phyloP scores from a whole-genome alignment of 2,329 filamentous ascomycete species.

The Neopestalotiopsis sp. region DNA sequence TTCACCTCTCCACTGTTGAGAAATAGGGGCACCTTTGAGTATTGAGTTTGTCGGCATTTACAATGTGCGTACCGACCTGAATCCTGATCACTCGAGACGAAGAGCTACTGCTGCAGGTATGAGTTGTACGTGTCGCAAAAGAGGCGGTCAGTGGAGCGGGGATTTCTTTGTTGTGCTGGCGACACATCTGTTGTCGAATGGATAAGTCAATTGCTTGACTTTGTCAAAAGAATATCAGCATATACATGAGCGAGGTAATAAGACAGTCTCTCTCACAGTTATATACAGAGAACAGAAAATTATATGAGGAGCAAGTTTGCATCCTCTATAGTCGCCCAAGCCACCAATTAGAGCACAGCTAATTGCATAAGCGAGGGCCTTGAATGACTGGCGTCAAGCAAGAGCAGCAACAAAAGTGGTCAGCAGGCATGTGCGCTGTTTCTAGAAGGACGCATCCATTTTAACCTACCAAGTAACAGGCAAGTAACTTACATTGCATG shows the following conservation, averaged over 20 bases:
- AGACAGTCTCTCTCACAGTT: not conserved
- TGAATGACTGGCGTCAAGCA: not conserved
- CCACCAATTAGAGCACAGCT: not conserved
- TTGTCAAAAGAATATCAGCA: not conserved
- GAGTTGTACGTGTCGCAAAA: not conserved
- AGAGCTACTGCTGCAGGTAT: slow-evolving; percentile 2
- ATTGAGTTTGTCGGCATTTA: not conserved
- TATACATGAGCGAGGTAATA: not conserved
- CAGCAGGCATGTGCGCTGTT: not conserved
- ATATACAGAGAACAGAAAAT: not conserved
- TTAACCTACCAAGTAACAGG: not conserved
- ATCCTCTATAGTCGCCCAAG: too few relatives aligned
- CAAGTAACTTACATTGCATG: too few relatives aligned
- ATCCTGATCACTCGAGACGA: not conserved
- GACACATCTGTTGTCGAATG: not conserved
- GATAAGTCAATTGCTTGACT: not conserved
- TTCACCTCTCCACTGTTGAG: not conserved
- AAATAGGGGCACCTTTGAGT: slow-evolving; percentile 1
- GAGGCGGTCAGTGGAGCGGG: not conserved
- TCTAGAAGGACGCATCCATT: not conserved
- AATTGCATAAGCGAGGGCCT: not conserved
- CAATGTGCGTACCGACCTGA: not conserved
- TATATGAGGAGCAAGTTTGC: too few relatives aligned
- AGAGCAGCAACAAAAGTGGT: not conserved
- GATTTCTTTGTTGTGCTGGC: not conserved